Percentiles rank a stretch among this genome's conserved stretches.
These are phyloP conservation scores for Glebionis coronaria DNA, from an alignment of 129 eudicot species.

Conservation along the genomic window DNA sequence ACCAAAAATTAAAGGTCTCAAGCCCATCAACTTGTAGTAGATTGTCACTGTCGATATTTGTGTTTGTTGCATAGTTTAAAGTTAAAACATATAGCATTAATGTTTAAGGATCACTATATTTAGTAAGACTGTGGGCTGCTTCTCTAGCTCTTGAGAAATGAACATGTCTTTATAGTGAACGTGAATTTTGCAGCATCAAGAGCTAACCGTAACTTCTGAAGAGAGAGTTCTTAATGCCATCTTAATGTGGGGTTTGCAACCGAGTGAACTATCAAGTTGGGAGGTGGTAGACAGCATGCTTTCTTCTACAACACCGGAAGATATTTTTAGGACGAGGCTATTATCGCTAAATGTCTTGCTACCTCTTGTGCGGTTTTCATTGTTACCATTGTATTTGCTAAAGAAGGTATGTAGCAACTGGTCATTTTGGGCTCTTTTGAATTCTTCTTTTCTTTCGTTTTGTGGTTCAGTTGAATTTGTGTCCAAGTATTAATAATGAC, in stretches of 20 bases:
- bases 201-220: constrained; percentile 92
- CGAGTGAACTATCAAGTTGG: constrained; percentile 66
- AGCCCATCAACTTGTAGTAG: too few species aligned
- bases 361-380: constrained; percentile 77
- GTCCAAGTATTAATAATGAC: constrained; percentile 4
- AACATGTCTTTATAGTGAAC: constrained; percentile 39
- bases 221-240: constrained; percentile 86
- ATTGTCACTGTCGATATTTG: too few species aligned
- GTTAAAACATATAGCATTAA: neutral
- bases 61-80: constrained; percentile 2
- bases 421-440: constrained; percentile 16
- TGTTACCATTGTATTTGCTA: constrained; percentile 59
- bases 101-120: constrained; percentile 8
- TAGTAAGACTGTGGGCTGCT: constrained; percentile 37
- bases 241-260: constrained; percentile 73
- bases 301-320: constrained; percentile 39
- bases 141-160: constrained; percentile 35
- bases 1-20: too few species aligned
- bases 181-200: constrained; percentile 79
- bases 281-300: constrained; percentile 60
- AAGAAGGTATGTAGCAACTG: constrained; percentile 52
- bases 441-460: neutral
- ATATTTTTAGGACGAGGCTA: constrained; percentile 62
- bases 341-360: constrained; percentile 45
- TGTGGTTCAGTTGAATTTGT: constrained; percentile 5